These are phyloP conservation scores for Schizochytrium sp. DNA, from an alignment of 108 stramenopile genomes.

Conservation along the genomic window DNA sequence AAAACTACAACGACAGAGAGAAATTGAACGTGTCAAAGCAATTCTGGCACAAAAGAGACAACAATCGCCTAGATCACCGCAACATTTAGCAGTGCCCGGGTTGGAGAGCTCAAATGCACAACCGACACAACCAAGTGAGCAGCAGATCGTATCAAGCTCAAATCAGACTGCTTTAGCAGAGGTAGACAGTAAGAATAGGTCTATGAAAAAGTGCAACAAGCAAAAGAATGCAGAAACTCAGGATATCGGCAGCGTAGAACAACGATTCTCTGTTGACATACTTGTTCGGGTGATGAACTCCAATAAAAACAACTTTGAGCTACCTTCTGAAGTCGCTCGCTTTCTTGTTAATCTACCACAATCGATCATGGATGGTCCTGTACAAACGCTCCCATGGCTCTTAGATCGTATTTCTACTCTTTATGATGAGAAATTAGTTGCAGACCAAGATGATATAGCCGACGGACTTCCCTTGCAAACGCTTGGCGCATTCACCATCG, in stretches of 20 bases:
- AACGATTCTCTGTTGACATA: background rate
- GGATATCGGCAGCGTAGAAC: background rate
- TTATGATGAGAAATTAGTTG: conserved; percentile 36
- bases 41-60: no score
- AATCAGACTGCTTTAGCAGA: no score
- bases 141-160: no score
- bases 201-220: background rate
- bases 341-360: conserved; percentile 12
- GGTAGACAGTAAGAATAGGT: background rate
- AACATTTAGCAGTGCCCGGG: no score
- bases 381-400: background rate
- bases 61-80: no score
- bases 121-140: no score
- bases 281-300: background rate
- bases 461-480: conserved; percentile 32
- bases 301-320: conserved; percentile 45
- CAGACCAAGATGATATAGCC: background rate
- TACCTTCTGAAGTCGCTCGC: background rate
- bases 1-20: no score
- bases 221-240: no score
- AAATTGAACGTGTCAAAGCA: no score
- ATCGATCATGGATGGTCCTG: background rate
- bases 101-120: no score
- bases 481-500: conserved; percentile 5
- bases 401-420: background rate